Evolutionary conservation across 2,329 filamentous ascomycete genomes (phyloP).

Genomic region (Diaporthe sp.): DNA sequence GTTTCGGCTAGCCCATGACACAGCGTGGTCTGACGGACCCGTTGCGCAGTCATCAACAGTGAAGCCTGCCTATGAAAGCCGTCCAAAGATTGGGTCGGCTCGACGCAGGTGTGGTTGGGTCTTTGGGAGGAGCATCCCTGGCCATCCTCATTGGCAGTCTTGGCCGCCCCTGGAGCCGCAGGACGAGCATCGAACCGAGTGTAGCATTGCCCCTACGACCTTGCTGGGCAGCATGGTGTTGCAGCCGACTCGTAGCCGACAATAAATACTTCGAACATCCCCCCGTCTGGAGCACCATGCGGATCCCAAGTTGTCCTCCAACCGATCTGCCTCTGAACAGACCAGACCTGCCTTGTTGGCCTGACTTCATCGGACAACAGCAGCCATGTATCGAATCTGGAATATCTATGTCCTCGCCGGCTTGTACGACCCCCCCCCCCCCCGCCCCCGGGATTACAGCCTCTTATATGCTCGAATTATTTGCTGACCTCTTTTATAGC

Average conservation of each 20-base stretch:
- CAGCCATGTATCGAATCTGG: conserved; percentile 42
- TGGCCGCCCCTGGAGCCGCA: conserved; percentile 10
- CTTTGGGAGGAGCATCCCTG: conserved; percentile 24
- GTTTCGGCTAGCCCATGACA: conserved; percentile 23
- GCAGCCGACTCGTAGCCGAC: conserved; percentile 9
- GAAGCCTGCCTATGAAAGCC: not conserved
- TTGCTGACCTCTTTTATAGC: conserved; percentile 11
- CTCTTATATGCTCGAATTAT: not conserved
- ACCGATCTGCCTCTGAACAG: conserved; percentile 8
- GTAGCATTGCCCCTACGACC: not conserved
- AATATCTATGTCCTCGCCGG: conserved; percentile 40
- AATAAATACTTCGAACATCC: conserved; percentile 21
- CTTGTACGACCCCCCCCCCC: conserved; percentile 8
- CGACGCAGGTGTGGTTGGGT: not conserved
- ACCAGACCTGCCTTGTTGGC: not conserved
- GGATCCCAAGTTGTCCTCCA: not conserved
- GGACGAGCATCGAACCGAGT: conserved; percentile 23
- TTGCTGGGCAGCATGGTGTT: not conserved
- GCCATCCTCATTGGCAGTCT: conserved; percentile 1
- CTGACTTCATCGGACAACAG: not conserved
- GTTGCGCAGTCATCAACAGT: conserved; percentile 10
- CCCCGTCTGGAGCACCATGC: not conserved
- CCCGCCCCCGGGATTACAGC: too few species aligned
- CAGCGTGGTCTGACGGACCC: not conserved
- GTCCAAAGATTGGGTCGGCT: conserved; percentile 14